Percentiles rank a stretch among this genome's conserved stretches.
Conservation (phyloP, 352 stramenopile genomes). For the Pythium angustatum region DNA sequence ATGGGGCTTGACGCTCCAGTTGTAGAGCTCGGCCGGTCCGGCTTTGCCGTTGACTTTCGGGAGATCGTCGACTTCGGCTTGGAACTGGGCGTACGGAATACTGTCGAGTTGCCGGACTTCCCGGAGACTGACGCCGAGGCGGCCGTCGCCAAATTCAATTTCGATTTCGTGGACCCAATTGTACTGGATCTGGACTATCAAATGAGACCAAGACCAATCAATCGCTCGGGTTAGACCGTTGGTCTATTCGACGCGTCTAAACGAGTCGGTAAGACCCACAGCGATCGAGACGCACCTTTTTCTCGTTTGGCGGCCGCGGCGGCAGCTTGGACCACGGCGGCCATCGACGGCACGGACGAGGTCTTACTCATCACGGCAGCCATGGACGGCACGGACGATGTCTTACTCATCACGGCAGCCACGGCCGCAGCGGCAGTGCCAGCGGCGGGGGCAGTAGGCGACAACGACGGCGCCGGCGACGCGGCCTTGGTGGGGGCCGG, state of each 20-base stretch:
- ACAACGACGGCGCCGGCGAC: not conserved
- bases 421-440: not conserved
- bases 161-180: slow-evolving; percentile 85
- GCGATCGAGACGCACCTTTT: slow-evolving; percentile 28
- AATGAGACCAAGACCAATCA: not conserved
- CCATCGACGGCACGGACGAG: not conserved
- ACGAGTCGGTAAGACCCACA: too few species aligned
- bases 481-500: slow-evolving; percentile 18
- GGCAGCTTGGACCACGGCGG: not conserved
- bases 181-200: slow-evolving; percentile 48
- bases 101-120: slow-evolving; percentile 76
- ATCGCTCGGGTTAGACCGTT: not conserved
- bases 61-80: slow-evolving; percentile 87
- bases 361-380: too few species aligned
- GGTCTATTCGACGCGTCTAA: not conserved
- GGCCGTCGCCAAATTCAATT: slow-evolving; percentile 81
- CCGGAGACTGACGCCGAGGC: slow-evolving; percentile 79
- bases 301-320: slow-evolving; percentile 22
- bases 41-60: slow-evolving; percentile 87
- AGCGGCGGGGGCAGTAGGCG: not conserved
- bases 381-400: too few species aligned
- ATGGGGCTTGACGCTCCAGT: slow-evolving; percentile 87
- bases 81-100: slow-evolving; percentile 83
- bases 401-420: too few species aligned
- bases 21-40: slow-evolving; percentile 83